Conservation (phyloP, 2,329 filamentous ascomycete species). For the Conoideocrella luteorostrata region DNA sequence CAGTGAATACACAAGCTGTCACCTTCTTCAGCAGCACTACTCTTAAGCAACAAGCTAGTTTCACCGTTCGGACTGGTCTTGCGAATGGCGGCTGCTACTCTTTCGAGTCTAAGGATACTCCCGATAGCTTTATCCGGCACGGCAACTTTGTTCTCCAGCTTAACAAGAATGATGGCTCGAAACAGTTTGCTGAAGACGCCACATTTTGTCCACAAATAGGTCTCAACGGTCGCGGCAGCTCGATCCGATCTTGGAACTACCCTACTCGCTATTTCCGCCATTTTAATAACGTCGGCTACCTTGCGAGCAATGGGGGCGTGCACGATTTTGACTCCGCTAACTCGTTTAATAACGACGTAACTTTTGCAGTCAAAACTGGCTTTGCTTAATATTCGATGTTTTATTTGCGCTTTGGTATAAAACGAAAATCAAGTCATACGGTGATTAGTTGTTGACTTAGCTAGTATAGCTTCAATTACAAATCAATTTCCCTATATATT, state of each 20-base stretch:
- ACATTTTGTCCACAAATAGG: slow-evolving; percentile 54
- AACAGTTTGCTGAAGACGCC: slow-evolving; percentile 53
- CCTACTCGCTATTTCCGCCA: slow-evolving; percentile 55
- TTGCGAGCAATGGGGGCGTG: not conserved
- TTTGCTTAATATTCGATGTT: not conserved
- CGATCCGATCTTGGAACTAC: slow-evolving; percentile 53
- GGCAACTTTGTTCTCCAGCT: slow-evolving; percentile 44
- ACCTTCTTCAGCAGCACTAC: slow-evolving; percentile 40
- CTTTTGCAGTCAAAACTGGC: not conserved
- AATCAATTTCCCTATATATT: no score
- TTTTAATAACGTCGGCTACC: slow-evolving; percentile 22
- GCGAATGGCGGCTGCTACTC: slow-evolving; percentile 52
- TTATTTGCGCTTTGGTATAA: no score
- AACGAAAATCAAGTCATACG: no score
- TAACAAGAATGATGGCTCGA: slow-evolving; percentile 44
- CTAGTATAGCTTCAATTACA: no score
- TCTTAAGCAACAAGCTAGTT: slow-evolving; percentile 47
- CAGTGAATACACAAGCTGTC: slow-evolving; percentile 49
- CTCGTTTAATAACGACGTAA: slow-evolving; percentile 3
- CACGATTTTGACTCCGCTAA: not conserved
- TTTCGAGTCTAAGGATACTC: slow-evolving; percentile 52
- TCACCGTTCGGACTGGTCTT: slow-evolving; percentile 48
- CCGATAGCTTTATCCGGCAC: slow-evolving; percentile 55
- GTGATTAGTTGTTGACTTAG: no score
- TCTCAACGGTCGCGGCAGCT: slow-evolving; percentile 43